Base-by-base conservation (phyloP, 2,329 filamentous ascomycete species). In the Aspergillus latus region DNA sequence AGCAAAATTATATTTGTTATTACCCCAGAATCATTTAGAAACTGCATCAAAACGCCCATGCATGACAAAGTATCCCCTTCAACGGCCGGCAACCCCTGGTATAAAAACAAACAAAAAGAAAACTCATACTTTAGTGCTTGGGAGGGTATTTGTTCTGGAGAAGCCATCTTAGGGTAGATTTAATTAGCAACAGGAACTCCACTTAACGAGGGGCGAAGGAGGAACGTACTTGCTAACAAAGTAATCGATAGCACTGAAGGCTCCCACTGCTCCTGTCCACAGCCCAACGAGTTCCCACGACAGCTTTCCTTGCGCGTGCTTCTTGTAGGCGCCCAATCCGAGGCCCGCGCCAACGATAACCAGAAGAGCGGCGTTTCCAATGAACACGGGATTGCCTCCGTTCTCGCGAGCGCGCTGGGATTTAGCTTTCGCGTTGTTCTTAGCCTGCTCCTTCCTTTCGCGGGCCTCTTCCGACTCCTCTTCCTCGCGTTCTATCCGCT, bases 121-220 rank as follows among this genome's bases (percentile, higher is more conserved):
- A 49, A 28, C 30, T 46, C 36, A 34, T n/a, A 36, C 10, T 10
- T 13, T n/a, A 39, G 26, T 16, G 28, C 43, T 54, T 75, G 78
- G 72, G 72, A 49, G 78, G 78, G 62, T 76, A 80, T 65, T 79
- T 80, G 71, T 80, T 80, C 65, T 78, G 74, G 60, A 80, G 68
- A 54, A 80, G 72, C 74, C 78, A 80, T 63, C 78, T 80, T 21
- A 59, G 53, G 16, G 45, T 11, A 28, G 40, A 29, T 8, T 36
- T 11, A 29, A 15, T 56, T 37, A 58, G 40, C 26, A 26, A 51
- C n/a, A 4, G 6, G 5, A 21, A 13, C 4, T 13, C 6, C 16
- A 15, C 8, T 40, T 8, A 43, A 11, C 13, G 11, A 34, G 21
- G 21, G 21, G 21, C 21, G 16, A 7, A 16, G 13, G 29, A 13